Percentiles rank a stretch among this genome's conserved stretches.
Conservation (phyloP, 106 monocot species). For the Vanilla planifolia region DNA sequence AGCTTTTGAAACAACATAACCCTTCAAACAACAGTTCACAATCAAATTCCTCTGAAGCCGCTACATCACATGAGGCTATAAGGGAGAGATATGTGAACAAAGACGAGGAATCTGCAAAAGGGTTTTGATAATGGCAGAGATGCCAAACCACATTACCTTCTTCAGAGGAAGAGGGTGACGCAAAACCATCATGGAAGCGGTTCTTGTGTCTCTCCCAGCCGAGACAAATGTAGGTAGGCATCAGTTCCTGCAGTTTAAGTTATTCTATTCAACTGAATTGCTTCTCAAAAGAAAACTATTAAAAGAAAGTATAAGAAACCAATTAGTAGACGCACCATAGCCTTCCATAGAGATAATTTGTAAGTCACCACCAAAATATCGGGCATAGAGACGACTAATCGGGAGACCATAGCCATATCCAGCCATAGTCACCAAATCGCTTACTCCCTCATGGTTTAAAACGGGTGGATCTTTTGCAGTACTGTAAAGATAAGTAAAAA, state of each 20-base stretch:
- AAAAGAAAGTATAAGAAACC: neutral
- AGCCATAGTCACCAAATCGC: conserved; percentile 71
- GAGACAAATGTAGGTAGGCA: conserved; percentile 95
- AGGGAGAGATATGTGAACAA: too few relatives aligned
- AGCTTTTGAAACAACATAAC: too few relatives aligned
- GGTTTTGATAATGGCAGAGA: too few relatives aligned
- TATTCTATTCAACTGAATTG: too few relatives aligned
- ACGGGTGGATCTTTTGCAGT: conserved; percentile 78
- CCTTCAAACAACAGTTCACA: too few relatives aligned
- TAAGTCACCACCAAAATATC: conserved; percentile 96
- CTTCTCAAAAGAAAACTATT: neutral
- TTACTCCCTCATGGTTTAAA: conserved; percentile 34
- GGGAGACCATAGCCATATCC: conserved; percentile 96
- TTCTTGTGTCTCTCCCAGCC: conserved; percentile 93
- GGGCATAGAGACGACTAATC: conserved; percentile 97
- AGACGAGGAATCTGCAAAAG: too few relatives aligned
- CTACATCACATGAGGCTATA: too few relatives aligned
- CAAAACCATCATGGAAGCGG: conserved; percentile 76
- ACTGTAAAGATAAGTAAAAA: conserved; percentile 93
- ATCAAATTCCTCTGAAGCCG: too few relatives aligned
- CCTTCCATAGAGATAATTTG: conserved; percentile 99
- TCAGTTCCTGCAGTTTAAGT: conserved; percentile 97
- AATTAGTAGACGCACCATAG: conserved; percentile 52
- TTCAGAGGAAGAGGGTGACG: too few relatives aligned
- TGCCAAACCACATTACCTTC: too few relatives aligned